Evolutionary conservation across 2,329 filamentous ascomycete genomes (phyloP), one percentile per base, ranked within the genome.

Genomic region (Raffaelea arxii): DNA sequence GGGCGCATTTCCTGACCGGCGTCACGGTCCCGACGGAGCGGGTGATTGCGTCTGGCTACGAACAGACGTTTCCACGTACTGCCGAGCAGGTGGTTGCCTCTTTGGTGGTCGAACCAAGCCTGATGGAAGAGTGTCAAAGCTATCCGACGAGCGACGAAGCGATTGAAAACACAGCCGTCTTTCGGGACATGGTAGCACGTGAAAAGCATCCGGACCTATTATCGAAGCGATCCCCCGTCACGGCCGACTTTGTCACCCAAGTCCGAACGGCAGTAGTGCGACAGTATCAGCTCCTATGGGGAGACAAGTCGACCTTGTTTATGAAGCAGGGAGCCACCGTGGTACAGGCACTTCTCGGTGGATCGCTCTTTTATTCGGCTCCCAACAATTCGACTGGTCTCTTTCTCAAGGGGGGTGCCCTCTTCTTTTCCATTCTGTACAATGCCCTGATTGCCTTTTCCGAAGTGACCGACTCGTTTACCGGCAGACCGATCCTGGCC

Each of bases 261-360:
- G 82, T 92, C 1, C 60, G 75, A 30, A 78, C 79, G 4, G 70
- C 82, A 65, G 83, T 82, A 0, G 72, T 78, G 54, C 77, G 87
- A 30, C 85, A 92, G 62, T 81, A 88, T 51, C 90, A 85, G 84
- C 74, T 94, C 23, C 75, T 89, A 21, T 76, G 77, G 58, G 85
- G 86, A 27, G 85, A 94, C 62, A 81, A 75, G 51, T 80, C 80
- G 1, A 83, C 84, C 0, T 70, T 92, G 1, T 82, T 80, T 61
- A 91, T 84, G 37, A 91, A 90, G 55, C 73, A 84, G 50, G 86
- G 88, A 63, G 86, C 88, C 59, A 85, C 89, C 55, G 64, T 91
- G 48, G 75, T 80, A 49, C 86, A 86, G 59, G 69, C 63, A 4
- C 71, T 94, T 10, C 85, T 94, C 50, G 81, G 89, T 44, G 83